Percentiles rank a stretch among this genome's conserved stretches.
These are phyloP conservation scores for Gamarada debralockiae DNA, from an alignment of 495 filamentous ascomycete species.

Conservation along the genomic window DNA sequence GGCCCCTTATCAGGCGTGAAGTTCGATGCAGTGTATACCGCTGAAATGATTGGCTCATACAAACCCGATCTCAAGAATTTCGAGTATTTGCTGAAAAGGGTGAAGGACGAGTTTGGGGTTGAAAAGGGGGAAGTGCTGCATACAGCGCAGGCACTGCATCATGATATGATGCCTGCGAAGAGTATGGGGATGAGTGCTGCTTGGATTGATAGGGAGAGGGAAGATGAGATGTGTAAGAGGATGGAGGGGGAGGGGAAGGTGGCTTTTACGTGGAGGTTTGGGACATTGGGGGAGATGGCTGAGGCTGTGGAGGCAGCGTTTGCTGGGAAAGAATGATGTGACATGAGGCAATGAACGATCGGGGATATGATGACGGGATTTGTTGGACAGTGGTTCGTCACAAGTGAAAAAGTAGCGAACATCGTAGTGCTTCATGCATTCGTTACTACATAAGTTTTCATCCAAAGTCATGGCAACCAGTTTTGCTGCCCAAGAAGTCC, in stretches of 20 bases:
- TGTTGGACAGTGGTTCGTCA: too few species aligned
- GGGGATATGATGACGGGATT: slow-evolving; percentile 6
- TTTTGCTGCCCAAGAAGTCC: too few species aligned
- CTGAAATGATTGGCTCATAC: slow-evolving; percentile 69
- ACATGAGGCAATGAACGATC: neutral
- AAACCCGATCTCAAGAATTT: slow-evolving; percentile 69
- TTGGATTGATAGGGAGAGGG: slow-evolving; percentile 64
- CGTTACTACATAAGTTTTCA: too few species aligned
- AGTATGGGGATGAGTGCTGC: slow-evolving; percentile 56
- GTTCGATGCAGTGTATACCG: slow-evolving; percentile 71
- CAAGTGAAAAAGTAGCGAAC: too few species aligned
- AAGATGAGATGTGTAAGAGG: slow-evolving; percentile 31
- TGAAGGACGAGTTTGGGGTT: slow-evolving; percentile 51
- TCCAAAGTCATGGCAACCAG: too few species aligned
- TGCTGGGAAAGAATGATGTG: neutral
- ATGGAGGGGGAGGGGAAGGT: slow-evolving; percentile 34
- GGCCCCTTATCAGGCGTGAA: slow-evolving; percentile 41
- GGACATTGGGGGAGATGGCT: slow-evolving; percentile 67
- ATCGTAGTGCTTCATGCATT: too few species aligned
- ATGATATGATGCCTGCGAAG: slow-evolving; percentile 68
- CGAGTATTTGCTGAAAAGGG: slow-evolving; percentile 53
- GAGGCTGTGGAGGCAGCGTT: slow-evolving; percentile 53
- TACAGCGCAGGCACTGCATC: slow-evolving; percentile 63
- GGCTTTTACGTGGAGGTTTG: slow-evolving; percentile 36
- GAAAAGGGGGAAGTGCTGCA: slow-evolving; percentile 55